Evolutionary conservation across 1,284 basidiomycete genomes (phyloP).

Genomic region (Anthracocystis panici-leucophaei): DNA sequence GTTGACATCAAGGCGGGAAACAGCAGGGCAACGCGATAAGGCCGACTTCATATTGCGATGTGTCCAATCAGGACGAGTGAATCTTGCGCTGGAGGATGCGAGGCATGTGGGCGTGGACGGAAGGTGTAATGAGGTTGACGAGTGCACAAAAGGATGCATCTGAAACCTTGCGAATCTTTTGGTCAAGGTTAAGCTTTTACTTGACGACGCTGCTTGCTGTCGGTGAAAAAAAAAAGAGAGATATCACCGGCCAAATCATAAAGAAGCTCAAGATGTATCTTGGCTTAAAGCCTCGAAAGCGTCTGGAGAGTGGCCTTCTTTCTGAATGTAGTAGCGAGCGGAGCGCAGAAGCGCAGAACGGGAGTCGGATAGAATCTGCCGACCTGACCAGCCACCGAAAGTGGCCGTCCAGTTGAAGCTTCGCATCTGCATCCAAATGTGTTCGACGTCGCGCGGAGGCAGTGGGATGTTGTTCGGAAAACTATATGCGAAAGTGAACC

Average conservation of each 20-base stretch:
- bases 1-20: slow-evolving; percentile 7
- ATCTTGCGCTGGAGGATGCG: background rate
- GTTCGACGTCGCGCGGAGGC: slow-evolving; percentile 37
- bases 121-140: slow-evolving; percentile 6
- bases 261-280: slow-evolving; percentile 12
- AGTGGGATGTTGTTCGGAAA: slow-evolving; percentile 45
- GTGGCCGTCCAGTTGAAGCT: slow-evolving; percentile 33
- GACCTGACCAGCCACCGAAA: slow-evolving; percentile 42
- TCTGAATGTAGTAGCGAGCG: slow-evolving; percentile 35
- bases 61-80: slow-evolving; percentile 2
- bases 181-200: slow-evolving; percentile 12
- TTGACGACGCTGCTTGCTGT: slow-evolving; percentile 1
- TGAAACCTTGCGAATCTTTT: slow-evolving; percentile 3
- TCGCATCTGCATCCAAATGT: slow-evolving; percentile 40
- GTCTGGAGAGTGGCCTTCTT: slow-evolving; percentile 29
- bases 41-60: slow-evolving; percentile 25
- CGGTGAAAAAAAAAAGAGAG: background rate
- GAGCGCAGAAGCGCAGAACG: slow-evolving; percentile 25
- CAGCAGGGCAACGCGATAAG: slow-evolving; percentile 9
- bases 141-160: slow-evolving; percentile 9
- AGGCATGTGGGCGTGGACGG: slow-evolving; percentile 18
- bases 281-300: slow-evolving; percentile 23
- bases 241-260: background rate
- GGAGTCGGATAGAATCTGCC: slow-evolving; percentile 32
- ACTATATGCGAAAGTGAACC: slow-evolving; percentile 37